phyloP scores from a whole-genome alignment of 2,329 filamentous ascomycete genomes.

The Cladosporium phlei region DNA sequence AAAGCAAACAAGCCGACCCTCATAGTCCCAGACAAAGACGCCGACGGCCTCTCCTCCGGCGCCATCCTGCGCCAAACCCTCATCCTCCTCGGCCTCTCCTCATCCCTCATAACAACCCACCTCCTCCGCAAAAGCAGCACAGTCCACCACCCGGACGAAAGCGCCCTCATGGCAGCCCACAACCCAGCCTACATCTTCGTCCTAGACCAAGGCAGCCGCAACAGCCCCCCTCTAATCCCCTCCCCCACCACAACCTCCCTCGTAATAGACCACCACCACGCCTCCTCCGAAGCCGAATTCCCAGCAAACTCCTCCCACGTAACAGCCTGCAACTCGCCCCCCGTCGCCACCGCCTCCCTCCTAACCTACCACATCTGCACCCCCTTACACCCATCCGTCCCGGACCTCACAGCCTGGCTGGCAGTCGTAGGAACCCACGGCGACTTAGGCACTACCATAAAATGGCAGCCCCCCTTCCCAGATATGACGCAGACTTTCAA shows the following conservation, averaged over 20 bases:
- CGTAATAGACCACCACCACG: slow-evolving; percentile 63
- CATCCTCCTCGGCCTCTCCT: slow-evolving; percentile 52
- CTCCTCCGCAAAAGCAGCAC: slow-evolving; percentile 56
- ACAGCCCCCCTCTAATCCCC: slow-evolving; percentile 51
- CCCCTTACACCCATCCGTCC: slow-evolving; percentile 50
- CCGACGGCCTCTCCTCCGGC: slow-evolving; percentile 62
- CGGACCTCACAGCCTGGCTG: slow-evolving; percentile 53
- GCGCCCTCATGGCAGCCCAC: slow-evolving; percentile 47
- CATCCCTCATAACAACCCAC: slow-evolving; percentile 52
- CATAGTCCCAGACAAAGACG: slow-evolving; percentile 65
- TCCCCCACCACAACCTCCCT: slow-evolving; percentile 46
- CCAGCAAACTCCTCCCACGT: slow-evolving; percentile 53
- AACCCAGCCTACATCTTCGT: slow-evolving; percentile 57
- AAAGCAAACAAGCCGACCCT: slow-evolving; percentile 48
- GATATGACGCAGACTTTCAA: slow-evolving; percentile 60
- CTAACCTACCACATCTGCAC: slow-evolving; percentile 61
- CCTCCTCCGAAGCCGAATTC: slow-evolving; percentile 53
- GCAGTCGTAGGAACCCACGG: slow-evolving; percentile 63
- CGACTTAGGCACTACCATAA: slow-evolving; percentile 60
- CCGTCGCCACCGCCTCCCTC: slow-evolving; percentile 60
- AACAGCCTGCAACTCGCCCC: slow-evolving; percentile 59
- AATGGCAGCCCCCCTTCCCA: slow-evolving; percentile 63
- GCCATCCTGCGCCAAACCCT: slow-evolving; percentile 59
- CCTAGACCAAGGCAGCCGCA: slow-evolving; percentile 60
- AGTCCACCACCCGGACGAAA: slow-evolving; percentile 53